A percentile compares a stretch with the other conserved stretches of the same genome.
Conservation (phyloP, 768 basidiomycete genomes). For the Coprinopsis sp. region DNA sequence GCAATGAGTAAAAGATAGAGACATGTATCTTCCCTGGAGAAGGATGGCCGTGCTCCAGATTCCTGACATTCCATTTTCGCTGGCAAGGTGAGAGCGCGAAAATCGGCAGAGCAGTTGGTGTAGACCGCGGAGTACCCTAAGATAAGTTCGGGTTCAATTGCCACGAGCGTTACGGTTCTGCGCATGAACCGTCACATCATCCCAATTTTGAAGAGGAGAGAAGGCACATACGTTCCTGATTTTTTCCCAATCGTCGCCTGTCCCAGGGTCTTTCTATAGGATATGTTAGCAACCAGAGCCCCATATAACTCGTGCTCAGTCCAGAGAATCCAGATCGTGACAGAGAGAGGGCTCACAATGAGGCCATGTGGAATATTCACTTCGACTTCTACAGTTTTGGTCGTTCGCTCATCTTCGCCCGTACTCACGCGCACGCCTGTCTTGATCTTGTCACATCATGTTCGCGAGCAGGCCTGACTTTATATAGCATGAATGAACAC, state of each 20-base stretch:
- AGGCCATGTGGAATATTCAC: not conserved
- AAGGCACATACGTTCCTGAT: too few species aligned
- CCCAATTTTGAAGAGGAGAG: not conserved
- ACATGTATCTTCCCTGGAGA: too few species aligned
- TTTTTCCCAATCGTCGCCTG: not conserved
- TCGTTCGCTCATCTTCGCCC: not conserved
- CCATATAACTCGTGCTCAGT: not conserved
- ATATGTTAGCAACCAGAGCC: conserved; percentile 2
- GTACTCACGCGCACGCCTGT: not conserved
- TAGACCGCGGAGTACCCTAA: conserved; percentile 1
- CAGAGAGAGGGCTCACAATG: not conserved
- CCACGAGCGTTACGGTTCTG: not conserved
- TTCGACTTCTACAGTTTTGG: not conserved
- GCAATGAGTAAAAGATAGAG: too few species aligned
- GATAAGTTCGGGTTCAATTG: not conserved
- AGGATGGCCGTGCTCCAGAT: too few species aligned
- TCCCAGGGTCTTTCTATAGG: not conserved
- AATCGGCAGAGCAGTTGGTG: not conserved
- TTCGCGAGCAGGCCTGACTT: too few species aligned
- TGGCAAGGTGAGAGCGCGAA: not conserved
- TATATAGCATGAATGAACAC: too few species aligned
- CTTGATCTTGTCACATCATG: too few species aligned
- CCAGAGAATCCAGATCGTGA: too few species aligned
- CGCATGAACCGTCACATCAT: too few species aligned
- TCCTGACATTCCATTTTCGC: not conserved